Base-by-base conservation (phyloP, 768 basidiomycete genomes). In the Mycena chlorophos region DNA sequence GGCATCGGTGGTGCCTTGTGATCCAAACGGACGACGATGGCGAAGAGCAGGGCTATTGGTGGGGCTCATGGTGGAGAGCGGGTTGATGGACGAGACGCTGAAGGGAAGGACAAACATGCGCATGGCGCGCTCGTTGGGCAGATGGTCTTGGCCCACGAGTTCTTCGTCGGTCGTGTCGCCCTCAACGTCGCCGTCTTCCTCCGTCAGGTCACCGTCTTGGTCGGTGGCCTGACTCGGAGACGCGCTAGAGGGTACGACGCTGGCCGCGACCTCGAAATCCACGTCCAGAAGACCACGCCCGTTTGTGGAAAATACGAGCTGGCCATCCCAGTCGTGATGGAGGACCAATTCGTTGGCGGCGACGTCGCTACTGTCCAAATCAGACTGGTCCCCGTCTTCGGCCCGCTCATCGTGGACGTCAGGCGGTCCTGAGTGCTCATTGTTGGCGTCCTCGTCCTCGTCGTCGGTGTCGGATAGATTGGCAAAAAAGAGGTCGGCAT, bases 91-190 rank as follows among this genome's bases (percentile, higher is more conserved):
- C 25, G 82, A 81, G 38, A 87, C 78, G 19, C 76, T 78, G 55
- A 75, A 69, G 6, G 89, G 90, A 60, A 85, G 80, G 63, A 75
- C 81, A 75, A 90, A 88, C 42, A 88, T 75, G 56, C 77, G 74
- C 83, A 90, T 87, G 22, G 88, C 87, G 52, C 83, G 83, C n/a
- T 83, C 82, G 53, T 89, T 91, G 25, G 85, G 87, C 5, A 89
- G 74, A 52, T 86, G 84, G 56, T 84, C 80, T 8, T 83, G 80
- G 51, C 87, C 88, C n/a, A 91, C 85, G 49, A 91, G 83, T 57
- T 93, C 89, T 58, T 90, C 88, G 65, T 91, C 90, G 1, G 91
- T 91, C 3, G 89, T 89, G 59, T 91, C 87, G 1, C 89, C 88
- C 5, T 83, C 86, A 53, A 74, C 80, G 34, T 78, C 82, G 43